A percentile compares a stretch with the other conserved stretches of the same genome.
phyloP scores from a whole-genome alignment of 2,329 filamentous ascomycete species.

The Scedosporium boydii region DNA sequence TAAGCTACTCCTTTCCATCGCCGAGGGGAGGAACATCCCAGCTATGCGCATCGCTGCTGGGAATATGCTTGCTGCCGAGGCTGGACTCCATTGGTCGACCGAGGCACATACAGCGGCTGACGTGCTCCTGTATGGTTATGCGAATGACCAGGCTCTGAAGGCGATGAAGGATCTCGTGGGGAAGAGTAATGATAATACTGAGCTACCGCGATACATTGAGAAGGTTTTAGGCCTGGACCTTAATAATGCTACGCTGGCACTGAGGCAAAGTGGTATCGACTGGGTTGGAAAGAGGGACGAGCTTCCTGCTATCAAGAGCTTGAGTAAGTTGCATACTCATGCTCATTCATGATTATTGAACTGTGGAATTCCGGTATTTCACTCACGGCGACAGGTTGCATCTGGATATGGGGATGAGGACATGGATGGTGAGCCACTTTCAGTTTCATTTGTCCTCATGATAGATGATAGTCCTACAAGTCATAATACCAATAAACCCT shows the following conservation, averaged over 20 bases:
- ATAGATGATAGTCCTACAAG: neutral
- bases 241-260: constrained; percentile 12
- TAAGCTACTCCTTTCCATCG: neutral
- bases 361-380: neutral
- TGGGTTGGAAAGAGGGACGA: constrained; percentile 12
- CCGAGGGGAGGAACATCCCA: constrained; percentile 4
- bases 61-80: constrained; percentile 9
- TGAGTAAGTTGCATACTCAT: neutral
- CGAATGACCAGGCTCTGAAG: constrained; percentile 7
- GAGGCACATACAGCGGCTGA: constrained; percentile 14
- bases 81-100: constrained; percentile 14
- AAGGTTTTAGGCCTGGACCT: constrained; percentile 14
- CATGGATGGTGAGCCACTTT: neutral
- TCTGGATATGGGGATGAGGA: neutral
- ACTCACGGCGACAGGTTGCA: no score
- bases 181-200: constrained; percentile 16
- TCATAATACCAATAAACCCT: neutral
- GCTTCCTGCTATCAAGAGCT: neutral
- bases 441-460: neutral
- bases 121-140: constrained; percentile 14
- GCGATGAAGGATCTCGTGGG: constrained; percentile 13
- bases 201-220: constrained; percentile 17
- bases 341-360: neutral
- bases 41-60: constrained; percentile 6
- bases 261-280: constrained; percentile 14